Evolutionary conservation across 192 early-diverging fungal species (phyloP).

Genomic region (Backusella australiensis): DNA sequence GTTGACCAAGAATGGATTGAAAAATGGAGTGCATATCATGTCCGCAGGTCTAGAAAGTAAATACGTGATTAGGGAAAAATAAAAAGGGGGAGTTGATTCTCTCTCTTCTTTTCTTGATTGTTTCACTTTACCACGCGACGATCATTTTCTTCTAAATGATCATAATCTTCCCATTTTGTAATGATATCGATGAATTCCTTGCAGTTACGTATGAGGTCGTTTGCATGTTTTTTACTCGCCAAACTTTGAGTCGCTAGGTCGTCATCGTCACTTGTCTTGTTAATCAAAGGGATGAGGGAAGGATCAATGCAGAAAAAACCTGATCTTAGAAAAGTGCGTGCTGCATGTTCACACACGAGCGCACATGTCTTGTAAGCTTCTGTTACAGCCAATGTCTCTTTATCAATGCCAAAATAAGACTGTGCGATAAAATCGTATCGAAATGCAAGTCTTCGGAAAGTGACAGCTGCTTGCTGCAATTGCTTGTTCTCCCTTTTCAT

Average conservation of each 20-base stretch:
- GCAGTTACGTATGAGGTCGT: not conserved
- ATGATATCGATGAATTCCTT: conserved; percentile 5
- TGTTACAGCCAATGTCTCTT: conserved; percentile 9
- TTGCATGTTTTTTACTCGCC: not conserved
- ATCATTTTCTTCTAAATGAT: not conserved
- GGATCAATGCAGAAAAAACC: conserved; percentile 27
- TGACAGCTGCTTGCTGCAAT: not conserved
- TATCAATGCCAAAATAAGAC: conserved; percentile 15
- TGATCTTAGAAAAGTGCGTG: conserved; percentile 6
- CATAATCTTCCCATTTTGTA: conserved; percentile 15
- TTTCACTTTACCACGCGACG: not conserved
- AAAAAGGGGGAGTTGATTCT: not conserved
- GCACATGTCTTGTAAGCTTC: conserved; percentile 23
- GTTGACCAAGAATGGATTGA: not conserved
- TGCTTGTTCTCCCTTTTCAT: not conserved
- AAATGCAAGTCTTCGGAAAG: conserved; percentile 18
- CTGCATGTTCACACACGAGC: conserved; percentile 23
- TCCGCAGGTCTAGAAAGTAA: not conserved
- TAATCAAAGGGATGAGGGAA: conserved; percentile 21
- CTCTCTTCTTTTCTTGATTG: not conserved
- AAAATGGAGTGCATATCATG: conserved; percentile 2
- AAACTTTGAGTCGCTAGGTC: not conserved
- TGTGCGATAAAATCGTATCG: conserved; percentile 22
- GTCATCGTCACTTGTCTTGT: not conserved
- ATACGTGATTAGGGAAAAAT: not conserved